phyloP scores from a whole-genome alignment of 2,329 filamentous ascomycete genomes.

The Phaeosphaeria sp. region DNA sequence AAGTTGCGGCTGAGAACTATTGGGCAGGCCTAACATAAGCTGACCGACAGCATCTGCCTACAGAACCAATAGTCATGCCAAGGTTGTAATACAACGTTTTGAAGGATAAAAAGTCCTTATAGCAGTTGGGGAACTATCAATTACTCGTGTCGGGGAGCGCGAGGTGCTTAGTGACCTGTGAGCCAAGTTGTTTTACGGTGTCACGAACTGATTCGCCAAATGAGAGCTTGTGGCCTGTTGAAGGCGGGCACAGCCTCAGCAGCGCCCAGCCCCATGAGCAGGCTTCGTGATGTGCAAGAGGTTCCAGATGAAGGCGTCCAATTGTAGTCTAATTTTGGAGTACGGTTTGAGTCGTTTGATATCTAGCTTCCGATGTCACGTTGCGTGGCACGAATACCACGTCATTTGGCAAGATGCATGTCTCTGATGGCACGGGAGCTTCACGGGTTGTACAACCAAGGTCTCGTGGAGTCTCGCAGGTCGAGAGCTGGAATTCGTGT shows the following conservation, averaged over 20 bases:
- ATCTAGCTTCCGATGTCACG: constrained; percentile 2
- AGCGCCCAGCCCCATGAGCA: background rate
- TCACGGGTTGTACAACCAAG: background rate
- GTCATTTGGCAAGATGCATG: background rate
- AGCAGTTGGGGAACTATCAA: background rate
- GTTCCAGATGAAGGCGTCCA: background rate
- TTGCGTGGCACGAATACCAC: background rate
- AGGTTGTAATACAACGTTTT: background rate
- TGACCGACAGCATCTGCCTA: constrained; percentile 6
- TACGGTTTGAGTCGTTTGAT: background rate
- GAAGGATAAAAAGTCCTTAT: background rate
- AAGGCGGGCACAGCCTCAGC: background rate
- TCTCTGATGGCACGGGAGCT: background rate
- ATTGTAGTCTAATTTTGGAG: background rate
- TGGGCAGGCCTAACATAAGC: constrained; percentile 18
- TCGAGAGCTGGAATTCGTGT: background rate
- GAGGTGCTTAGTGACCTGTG: background rate
- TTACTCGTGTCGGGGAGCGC: background rate
- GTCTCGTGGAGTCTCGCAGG: background rate
- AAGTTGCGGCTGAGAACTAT: constrained; percentile 12
- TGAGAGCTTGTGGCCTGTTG: background rate
- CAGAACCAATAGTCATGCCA: constrained; percentile 4
- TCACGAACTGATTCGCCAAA: background rate
- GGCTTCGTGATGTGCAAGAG: background rate
- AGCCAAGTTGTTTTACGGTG: background rate